Evolutionary conservation across 2,329 filamentous ascomycete species (phyloP).

Genomic region (Microcera coccophila): DNA sequence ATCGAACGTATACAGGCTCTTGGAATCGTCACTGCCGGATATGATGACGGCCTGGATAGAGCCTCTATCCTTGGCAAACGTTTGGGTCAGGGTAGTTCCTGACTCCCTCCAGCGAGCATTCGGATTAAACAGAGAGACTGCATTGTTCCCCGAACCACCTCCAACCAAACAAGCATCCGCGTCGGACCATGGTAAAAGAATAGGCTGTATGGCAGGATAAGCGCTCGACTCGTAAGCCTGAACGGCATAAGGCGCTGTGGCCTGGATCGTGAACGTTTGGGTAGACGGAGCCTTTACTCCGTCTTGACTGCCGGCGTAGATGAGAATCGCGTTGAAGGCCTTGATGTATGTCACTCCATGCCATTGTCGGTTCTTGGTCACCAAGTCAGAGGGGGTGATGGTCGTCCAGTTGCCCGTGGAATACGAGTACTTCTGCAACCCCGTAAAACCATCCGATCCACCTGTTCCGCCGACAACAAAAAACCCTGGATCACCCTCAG

Average conservation of each 20-base stretch:
- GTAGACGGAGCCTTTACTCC: slow-evolving; percentile 56
- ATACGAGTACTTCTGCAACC: slow-evolving; percentile 66
- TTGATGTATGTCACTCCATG: slow-evolving; percentile 76
- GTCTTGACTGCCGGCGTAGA: slow-evolving; percentile 74
- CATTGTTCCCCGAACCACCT: slow-evolving; percentile 57
- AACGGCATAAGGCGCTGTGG: slow-evolving; percentile 61
- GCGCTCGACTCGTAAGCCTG: slow-evolving; percentile 54
- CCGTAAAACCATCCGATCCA: slow-evolving; percentile 56
- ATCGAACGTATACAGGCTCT: slow-evolving; percentile 75
- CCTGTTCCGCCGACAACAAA: slow-evolving; percentile 76
- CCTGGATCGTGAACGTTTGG: slow-evolving; percentile 71
- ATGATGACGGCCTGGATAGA: slow-evolving; percentile 61
- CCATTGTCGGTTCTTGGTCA: slow-evolving; percentile 65
- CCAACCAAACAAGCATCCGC: slow-evolving; percentile 71
- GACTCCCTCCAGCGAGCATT: slow-evolving; percentile 62
- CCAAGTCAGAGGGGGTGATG: slow-evolving; percentile 41
- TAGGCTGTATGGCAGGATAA: slow-evolving; percentile 62
- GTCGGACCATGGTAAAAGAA: slow-evolving; percentile 71
- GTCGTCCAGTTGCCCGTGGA: slow-evolving; percentile 51
- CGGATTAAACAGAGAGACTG: slow-evolving; percentile 69
- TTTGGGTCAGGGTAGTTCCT: slow-evolving; percentile 58
- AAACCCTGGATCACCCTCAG: slow-evolving; percentile 58
- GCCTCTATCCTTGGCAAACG: slow-evolving; percentile 55
- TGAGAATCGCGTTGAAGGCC: slow-evolving; percentile 65
- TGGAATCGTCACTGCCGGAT: slow-evolving; percentile 70